These are phyloP conservation scores for Aspergillus cristatus DNA, from an alignment of 495 filamentous ascomycete species.

Conservation along the genomic window DNA sequence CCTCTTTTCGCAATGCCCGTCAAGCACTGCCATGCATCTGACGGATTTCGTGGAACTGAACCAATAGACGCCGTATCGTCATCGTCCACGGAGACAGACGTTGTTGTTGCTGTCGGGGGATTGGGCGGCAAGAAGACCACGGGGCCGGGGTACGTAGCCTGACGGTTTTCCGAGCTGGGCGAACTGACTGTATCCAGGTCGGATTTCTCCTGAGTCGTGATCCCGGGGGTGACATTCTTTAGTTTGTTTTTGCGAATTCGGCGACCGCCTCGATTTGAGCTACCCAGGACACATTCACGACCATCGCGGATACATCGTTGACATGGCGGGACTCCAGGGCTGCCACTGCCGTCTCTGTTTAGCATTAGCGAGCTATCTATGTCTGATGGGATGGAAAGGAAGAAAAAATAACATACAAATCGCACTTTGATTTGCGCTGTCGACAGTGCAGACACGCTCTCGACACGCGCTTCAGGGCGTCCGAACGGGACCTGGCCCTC, in stretches of 20 bases:
- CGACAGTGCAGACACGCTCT: slow-evolving; percentile 54
- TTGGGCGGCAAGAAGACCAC: slow-evolving; percentile 30
- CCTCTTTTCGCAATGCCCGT: slow-evolving; percentile 32
- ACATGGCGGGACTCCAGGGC: slow-evolving; percentile 45
- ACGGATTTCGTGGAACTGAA: slow-evolving; percentile 37
- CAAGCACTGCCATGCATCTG: slow-evolving; percentile 42
- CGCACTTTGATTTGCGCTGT: slow-evolving; percentile 55
- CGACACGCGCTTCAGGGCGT: slow-evolving; percentile 45
- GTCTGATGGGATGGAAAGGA: slow-evolving; percentile 6
- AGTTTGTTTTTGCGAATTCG: slow-evolving; percentile 47
- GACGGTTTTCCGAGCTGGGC: slow-evolving; percentile 18
- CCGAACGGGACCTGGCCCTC: slow-evolving; percentile 13
- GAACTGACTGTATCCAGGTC: slow-evolving; percentile 20
- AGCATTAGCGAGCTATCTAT: slow-evolving; percentile 10
- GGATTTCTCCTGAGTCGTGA: slow-evolving; percentile 18
- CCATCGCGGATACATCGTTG: slow-evolving; percentile 49
- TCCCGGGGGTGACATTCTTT: slow-evolving; percentile 27
- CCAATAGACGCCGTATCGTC: slow-evolving; percentile 33
- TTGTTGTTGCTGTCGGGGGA: slow-evolving; percentile 19
- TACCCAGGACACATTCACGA: slow-evolving; percentile 52
- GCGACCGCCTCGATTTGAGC: slow-evolving; percentile 52
- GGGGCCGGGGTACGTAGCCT: slow-evolving; percentile 24
- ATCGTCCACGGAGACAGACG: slow-evolving; percentile 25
- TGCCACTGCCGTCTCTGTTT: slow-evolving; percentile 36
- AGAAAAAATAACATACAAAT: slow-evolving; percentile 40